Evolutionary conservation across 2,329 filamentous ascomycete genomes (phyloP).

Genomic region (Beauveria varroae): DNA sequence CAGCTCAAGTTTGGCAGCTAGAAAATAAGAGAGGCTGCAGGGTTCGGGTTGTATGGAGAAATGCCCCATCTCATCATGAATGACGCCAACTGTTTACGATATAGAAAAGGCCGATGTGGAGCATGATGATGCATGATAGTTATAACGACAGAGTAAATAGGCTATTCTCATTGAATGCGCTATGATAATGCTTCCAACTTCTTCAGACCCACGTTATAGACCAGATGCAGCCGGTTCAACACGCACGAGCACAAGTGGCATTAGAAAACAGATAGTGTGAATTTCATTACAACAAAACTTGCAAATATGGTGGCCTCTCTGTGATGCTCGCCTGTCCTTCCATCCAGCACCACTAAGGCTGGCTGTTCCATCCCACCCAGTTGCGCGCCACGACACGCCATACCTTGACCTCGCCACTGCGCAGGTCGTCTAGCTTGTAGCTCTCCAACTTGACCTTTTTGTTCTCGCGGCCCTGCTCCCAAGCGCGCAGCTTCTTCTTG

Average conservation of each 20-base stretch:
- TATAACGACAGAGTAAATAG: neutral
- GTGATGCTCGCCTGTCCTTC: conserved; percentile 11
- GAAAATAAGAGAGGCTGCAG: conserved; percentile 6
- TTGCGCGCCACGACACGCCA: conserved; percentile 90
- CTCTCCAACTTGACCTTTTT: conserved; percentile 92
- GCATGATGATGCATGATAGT: neutral
- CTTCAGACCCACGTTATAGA: neutral
- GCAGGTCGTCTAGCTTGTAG: conserved; percentile 85
- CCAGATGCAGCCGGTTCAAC: neutral
- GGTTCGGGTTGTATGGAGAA: too few relatives aligned
- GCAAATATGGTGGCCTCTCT: conserved; percentile 6
- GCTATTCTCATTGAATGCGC: neutral
- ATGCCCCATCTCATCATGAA: neutral
- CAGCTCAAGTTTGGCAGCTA: conserved; percentile 65
- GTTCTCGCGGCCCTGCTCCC: conserved; percentile 90
- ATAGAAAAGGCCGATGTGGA: neutral
- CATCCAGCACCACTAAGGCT: conserved; percentile 39
- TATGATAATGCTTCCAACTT: neutral
- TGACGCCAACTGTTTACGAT: neutral
- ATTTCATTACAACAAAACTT: conserved; percentile 10
- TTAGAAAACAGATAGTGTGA: neutral
- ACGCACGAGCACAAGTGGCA: neutral
- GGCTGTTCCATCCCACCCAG: conserved; percentile 83
- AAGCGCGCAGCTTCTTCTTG: conserved; percentile 93
- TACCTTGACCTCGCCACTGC: conserved; percentile 91